phyloP scores from a whole-genome alignment of 2,329 filamentous ascomycete genomes.

The Tolypocladium pustulatum region DNA sequence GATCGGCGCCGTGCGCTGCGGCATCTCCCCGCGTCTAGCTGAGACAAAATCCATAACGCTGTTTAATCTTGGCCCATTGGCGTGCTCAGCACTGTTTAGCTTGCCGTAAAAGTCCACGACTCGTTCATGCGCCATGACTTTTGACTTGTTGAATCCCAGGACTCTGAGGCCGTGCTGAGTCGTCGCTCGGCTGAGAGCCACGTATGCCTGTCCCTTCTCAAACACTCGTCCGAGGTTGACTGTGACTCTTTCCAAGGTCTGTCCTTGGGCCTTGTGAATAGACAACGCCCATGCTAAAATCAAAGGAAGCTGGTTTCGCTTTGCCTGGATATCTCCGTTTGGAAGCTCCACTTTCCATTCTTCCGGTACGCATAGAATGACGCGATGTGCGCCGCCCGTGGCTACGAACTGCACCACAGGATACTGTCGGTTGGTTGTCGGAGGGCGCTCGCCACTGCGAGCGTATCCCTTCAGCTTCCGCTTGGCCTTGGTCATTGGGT shows the following conservation, averaged over 20 bases:
- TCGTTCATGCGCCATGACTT: slow-evolving; percentile 87
- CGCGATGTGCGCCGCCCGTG: slow-evolving; percentile 53
- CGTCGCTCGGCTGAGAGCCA: slow-evolving; percentile 87
- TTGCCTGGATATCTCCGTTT: slow-evolving; percentile 85
- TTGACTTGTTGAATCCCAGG: slow-evolving; percentile 73
- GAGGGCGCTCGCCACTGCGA: slow-evolving; percentile 25
- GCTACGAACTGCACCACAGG: slow-evolving; percentile 79
- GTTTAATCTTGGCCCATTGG: slow-evolving; percentile 16
- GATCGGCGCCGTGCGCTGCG: neutral
- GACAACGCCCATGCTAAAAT: slow-evolving; percentile 95
- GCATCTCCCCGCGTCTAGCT: slow-evolving; percentile 18
- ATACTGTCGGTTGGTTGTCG: slow-evolving; percentile 48
- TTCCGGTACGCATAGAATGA: slow-evolving; percentile 72
- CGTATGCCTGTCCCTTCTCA: slow-evolving; percentile 95
- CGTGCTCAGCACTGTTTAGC: slow-evolving; percentile 61
- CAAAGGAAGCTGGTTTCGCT: slow-evolving; percentile 70
- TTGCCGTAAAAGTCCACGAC: slow-evolving; percentile 80
- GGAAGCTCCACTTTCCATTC: slow-evolving; percentile 97
- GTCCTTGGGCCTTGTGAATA: slow-evolving; percentile 96
- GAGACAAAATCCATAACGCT: slow-evolving; percentile 29
- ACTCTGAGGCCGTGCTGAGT: slow-evolving; percentile 82
- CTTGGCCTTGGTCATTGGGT: slow-evolving; percentile 35
- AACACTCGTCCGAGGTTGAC: slow-evolving; percentile 89
- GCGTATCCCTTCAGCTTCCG: slow-evolving; percentile 47
- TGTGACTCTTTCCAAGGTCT: slow-evolving; percentile 87